A percentile compares a stretch with the other conserved stretches of the same genome.
Evolutionary conservation across 495 filamentous ascomycete genomes (phyloP).

Genomic region (Neurospora tetraspora): DNA sequence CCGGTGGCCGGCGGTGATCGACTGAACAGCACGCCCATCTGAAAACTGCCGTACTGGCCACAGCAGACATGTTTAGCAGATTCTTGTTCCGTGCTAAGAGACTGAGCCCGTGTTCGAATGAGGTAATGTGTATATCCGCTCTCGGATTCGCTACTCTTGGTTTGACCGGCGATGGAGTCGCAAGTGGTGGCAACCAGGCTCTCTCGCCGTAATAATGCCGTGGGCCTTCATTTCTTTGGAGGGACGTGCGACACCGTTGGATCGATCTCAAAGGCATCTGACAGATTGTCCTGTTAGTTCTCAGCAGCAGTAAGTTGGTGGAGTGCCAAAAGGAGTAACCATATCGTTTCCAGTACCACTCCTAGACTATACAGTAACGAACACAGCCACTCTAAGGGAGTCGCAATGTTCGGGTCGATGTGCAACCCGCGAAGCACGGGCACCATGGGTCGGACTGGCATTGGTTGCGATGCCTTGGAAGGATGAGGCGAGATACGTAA

Average conservation of each 20-base stretch:
- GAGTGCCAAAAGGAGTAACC: background rate
- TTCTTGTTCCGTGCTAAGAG: background rate
- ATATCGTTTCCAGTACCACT: background rate
- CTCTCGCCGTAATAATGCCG: background rate
- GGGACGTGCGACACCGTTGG: background rate
- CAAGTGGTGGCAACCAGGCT: background rate
- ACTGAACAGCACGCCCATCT: background rate
- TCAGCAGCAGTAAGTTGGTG: background rate
- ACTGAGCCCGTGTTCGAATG: background rate
- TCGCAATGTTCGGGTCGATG: background rate
- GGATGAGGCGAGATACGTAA: background rate
- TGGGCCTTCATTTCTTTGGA: background rate
- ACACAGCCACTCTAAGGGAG: background rate
- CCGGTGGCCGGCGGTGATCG: constrained; percentile 15
- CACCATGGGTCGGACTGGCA: background rate
- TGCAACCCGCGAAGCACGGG: background rate
- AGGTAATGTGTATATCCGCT: background rate
- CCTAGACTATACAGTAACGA: background rate
- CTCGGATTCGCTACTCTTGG: background rate
- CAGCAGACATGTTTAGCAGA: background rate
- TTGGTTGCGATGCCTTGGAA: background rate
- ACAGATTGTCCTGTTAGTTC: background rate
- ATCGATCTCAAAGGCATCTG: background rate
- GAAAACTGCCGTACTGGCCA: background rate
- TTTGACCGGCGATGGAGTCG: background rate